Conservation (phyloP, 805 yeast genomes). For the Kodamaea sagamina region DNA sequence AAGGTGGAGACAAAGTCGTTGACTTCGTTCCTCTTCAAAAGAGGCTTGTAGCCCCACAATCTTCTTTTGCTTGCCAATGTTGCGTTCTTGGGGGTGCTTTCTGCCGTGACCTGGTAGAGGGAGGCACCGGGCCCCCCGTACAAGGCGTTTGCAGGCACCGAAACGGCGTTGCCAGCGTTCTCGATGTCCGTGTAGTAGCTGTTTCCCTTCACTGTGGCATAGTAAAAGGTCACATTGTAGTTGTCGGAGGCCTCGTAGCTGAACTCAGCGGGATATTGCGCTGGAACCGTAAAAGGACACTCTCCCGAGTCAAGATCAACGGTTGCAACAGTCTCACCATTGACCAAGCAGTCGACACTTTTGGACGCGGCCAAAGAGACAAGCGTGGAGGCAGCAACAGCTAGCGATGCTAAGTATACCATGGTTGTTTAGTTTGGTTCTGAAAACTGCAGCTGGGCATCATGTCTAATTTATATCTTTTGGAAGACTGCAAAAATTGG, state of each 20-base stretch:
- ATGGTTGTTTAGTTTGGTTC: constrained; percentile 11
- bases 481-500: constrained; percentile 1
- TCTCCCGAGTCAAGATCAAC: constrained; percentile 44
- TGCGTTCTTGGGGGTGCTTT: constrained; percentile 38
- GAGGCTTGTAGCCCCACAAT: constrained; percentile 25
- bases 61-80: constrained; percentile 44
- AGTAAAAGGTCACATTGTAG: constrained; percentile 39
- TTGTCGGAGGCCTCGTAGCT: constrained; percentile 30
- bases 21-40: constrained; percentile 35
- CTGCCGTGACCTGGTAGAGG: constrained; percentile 31
- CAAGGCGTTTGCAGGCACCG: constrained; percentile 34
- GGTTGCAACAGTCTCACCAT: constrained; percentile 33
- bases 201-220: constrained; percentile 24
- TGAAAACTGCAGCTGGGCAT: too few species aligned
- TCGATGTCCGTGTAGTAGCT: constrained; percentile 38
- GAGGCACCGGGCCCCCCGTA: constrained; percentile 25
- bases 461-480: background rate
- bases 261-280: constrained; percentile 27
- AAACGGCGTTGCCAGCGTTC: constrained; percentile 35
- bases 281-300: constrained; percentile 41
- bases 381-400: constrained; percentile 25
- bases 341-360: constrained; percentile 40
- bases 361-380: constrained; percentile 29
- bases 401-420: constrained; percentile 20
- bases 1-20: constrained; percentile 25